Base-by-base conservation (phyloP, 495 filamentous ascomycete species). In the Penicillium mononematosum region DNA sequence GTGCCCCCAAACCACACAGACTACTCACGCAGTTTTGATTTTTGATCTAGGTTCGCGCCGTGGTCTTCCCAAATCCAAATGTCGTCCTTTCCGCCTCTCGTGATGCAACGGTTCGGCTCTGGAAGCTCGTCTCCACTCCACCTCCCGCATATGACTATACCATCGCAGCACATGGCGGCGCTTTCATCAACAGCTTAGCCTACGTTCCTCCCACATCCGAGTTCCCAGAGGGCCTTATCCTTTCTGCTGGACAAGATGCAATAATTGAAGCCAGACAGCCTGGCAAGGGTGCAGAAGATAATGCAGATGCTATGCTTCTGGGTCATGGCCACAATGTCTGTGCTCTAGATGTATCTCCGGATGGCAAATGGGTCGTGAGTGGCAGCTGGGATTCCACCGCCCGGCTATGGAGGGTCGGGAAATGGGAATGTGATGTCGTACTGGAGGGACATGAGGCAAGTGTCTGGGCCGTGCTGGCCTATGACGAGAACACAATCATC, bases 371-470 rank as follows among this genome's bases (percentile, higher is more conserved):
- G 66, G 80, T 98, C 49, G 85, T 96, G 42, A 97, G 92, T 64
- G 94, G 91, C n/a, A 87, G 91, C 69, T 99, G 95, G 95, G 95
- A 99, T 69, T 82, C 83, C 39, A 87, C 91, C 38, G 90, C 88
- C 12, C 84, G 89, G 31, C 66, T 96, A 54, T 97, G 90, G 90
- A 77, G 65, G 45, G 70, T 88, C 34, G 84, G 84, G 8, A 88
- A 86, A 58, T 96, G 88, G 89, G 90, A 91, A 66, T 81, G 77
- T 14, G 79, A 86, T 49, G 79, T 84, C 19, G 72, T 89, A 22
- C 78, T 98, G 16, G 77, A 86, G 42, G 91, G 87, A 5, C 90
- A 96, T 63, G 82, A 85, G 57, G 90, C 82, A 45, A 88, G 81
- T 57, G 92, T 98, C 19, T 98, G 94, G 95, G 86, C 88, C 27